Percentiles rank a stretch among this genome's conserved stretches.
phyloP scores from a whole-genome alignment of 2,329 filamentous ascomycete species.

The Fusarium torulosum region DNA sequence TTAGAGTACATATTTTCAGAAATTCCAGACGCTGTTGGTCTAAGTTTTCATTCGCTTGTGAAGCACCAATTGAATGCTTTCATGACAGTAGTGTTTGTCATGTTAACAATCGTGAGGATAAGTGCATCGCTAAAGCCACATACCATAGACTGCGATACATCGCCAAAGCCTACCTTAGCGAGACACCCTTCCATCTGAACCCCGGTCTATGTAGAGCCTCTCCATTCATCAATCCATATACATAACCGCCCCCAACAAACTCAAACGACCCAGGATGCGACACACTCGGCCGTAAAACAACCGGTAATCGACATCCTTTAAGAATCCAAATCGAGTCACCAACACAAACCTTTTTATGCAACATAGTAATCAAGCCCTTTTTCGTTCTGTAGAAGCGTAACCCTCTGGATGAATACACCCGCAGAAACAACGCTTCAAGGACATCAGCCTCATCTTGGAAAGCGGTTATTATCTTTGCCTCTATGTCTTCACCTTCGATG shows the following conservation, averaged over 20 bases:
- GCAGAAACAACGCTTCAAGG: accelerated
- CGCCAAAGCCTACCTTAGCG: neutral
- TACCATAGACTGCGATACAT: neutral
- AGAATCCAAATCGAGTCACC: conserved; percentile 1
- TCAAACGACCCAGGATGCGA: neutral
- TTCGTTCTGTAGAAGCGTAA: neutral
- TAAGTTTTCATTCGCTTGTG: too few species aligned
- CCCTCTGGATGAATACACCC: neutral
- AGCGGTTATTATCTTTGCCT: accelerated
- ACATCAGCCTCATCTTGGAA: accelerated
- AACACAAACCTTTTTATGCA: neutral
- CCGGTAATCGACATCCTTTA: neutral
- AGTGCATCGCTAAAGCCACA: too few species aligned
- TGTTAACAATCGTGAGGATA: too few species aligned
- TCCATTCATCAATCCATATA: conserved; percentile 2
- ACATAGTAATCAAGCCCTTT: neutral
- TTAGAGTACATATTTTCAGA: too few species aligned
- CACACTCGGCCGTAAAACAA: neutral
- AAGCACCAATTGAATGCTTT: too few species aligned
- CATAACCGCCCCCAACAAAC: neutral
- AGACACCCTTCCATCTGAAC: neutral
- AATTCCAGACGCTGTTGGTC: too few species aligned
- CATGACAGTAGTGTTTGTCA: too few species aligned
- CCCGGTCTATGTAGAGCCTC: neutral
- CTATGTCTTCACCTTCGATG: accelerated